These are phyloP conservation scores for Phialophora tarda DNA, from an alignment of 2,329 filamentous ascomycete species.

Conservation along the genomic window DNA sequence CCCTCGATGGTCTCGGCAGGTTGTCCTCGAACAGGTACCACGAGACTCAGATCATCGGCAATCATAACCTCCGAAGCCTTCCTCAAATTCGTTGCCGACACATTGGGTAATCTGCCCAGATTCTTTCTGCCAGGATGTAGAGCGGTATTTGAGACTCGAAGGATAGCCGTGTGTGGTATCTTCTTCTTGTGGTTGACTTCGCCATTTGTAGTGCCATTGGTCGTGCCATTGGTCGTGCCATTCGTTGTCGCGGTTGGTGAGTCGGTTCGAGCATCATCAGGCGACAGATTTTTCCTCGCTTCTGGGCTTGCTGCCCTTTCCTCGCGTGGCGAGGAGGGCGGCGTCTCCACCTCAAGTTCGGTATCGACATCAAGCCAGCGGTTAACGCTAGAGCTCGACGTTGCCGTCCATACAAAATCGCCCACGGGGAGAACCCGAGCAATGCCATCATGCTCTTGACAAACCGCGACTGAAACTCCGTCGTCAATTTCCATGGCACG, in stretches of 20 bases:
- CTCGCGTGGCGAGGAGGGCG: conserved; percentile 61
- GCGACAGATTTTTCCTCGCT: conserved; percentile 12
- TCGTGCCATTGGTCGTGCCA: conserved; percentile 41
- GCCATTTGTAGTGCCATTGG: conserved; percentile 35
- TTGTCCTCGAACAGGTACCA: conserved; percentile 69
- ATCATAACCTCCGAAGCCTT: conserved; percentile 64
- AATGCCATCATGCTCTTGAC: conserved; percentile 82
- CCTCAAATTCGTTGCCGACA: conserved; percentile 51
- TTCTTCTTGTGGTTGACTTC: conserved; percentile 54
- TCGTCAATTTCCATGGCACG: conserved; percentile 79
- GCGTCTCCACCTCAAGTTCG: conserved; percentile 66
- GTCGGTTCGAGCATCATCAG: conserved; percentile 38
- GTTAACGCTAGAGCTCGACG: conserved; percentile 88
- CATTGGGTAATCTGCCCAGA: conserved; percentile 58
- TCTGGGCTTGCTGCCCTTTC: conserved; percentile 53
- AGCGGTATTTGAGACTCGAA: conserved; percentile 84
- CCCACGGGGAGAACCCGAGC: conserved; percentile 66
- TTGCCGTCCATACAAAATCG: conserved; percentile 87
- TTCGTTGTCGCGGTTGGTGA: conserved; percentile 41
- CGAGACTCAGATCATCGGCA: conserved; percentile 53
- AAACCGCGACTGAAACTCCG: conserved; percentile 85
- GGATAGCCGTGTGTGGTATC: conserved; percentile 76
- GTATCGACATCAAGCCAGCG: conserved; percentile 89
- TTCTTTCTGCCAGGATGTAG: conserved; percentile 67
- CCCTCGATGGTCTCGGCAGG: conserved; percentile 88